phyloP scores from a whole-genome alignment of 352 stramenopile species.

The Phytophthora capsici region DNA sequence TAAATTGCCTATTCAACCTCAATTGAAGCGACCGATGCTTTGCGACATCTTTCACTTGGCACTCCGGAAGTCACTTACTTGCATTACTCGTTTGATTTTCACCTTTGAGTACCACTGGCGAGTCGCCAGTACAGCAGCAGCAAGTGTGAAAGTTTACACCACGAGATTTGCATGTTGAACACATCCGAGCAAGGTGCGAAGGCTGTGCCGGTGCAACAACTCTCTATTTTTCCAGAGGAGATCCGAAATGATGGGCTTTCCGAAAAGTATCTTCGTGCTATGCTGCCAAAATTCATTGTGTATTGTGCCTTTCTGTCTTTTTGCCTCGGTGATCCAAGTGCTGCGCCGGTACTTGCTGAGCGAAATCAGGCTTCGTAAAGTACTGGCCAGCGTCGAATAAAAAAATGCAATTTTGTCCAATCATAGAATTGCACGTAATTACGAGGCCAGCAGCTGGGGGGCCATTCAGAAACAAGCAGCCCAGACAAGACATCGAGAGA shows the following conservation, averaged over 20 bases:
- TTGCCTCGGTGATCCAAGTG: no score
- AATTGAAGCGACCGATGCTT: neutral
- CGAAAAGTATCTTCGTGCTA: conserved; percentile 15
- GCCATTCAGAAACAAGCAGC: no score
- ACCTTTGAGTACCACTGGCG: neutral
- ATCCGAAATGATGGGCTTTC: neutral
- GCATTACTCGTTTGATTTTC: conserved; percentile 1
- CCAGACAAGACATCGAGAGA: no score
- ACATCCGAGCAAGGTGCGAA: conserved; percentile 18
- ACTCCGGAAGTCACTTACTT: neutral
- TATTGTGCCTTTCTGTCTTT: no score
- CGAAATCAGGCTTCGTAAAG: no score
- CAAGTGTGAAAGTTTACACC: neutral
- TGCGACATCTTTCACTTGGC: conserved; percentile 7
- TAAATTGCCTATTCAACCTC: neutral
- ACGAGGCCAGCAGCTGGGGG: no score
- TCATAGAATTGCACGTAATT: no score
- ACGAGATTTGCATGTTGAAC: conserved; percentile 16
- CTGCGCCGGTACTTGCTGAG: no score
- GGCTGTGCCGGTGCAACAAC: conserved; percentile 28
- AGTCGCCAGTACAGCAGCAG: no score
- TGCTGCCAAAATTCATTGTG: neutral
- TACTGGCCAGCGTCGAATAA: no score
- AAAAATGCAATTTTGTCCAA: no score
- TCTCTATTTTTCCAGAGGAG: conserved; percentile 4